Conservation (phyloP, 345 rosid genomes). For the Pistacia atlantica region DNA sequence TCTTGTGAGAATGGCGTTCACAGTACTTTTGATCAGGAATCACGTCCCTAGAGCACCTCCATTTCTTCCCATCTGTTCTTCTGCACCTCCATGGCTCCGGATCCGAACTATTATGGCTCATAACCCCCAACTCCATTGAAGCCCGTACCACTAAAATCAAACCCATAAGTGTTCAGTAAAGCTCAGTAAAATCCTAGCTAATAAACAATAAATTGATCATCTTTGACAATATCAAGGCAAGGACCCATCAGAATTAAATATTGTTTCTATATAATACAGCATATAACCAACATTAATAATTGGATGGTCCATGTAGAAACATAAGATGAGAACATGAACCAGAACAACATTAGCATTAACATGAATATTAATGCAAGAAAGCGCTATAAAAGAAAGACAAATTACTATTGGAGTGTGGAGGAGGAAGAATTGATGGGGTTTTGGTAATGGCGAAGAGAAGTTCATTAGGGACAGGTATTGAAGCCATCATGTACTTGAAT, state of each 20-base stretch:
- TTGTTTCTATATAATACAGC: neutral
- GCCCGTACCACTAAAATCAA: slow-evolving; percentile 15
- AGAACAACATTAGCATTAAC: neutral
- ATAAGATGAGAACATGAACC: neutral
- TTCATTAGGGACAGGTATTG: slow-evolving; percentile 58
- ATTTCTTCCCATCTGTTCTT: slow-evolving; percentile 80
- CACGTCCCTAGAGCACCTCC: slow-evolving; percentile 80
- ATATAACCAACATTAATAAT: too few relatives aligned
- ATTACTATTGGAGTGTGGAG: slow-evolving; percentile 28
- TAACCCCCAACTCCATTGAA: slow-evolving; percentile 33
- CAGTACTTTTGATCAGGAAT: slow-evolving; percentile 74
- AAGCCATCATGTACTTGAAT: slow-evolving; percentile 55
- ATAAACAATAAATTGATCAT: neutral
- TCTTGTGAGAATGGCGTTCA: slow-evolving; percentile 72
- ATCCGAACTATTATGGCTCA: slow-evolving; percentile 39
- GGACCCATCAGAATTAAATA: neutral
- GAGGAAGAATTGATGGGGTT: slow-evolving; percentile 28
- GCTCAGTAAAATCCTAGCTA: neutral
- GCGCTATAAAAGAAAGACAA: neutral
- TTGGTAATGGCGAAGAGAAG: slow-evolving; percentile 44
- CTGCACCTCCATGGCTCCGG: slow-evolving; percentile 78
- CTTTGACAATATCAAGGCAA: neutral
- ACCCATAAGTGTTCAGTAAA: neutral
- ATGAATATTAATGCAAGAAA: neutral
- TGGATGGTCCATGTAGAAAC: too few relatives aligned